Evolutionary conservation across 371 early-diverging fungal genomes (phyloP), one percentile per base, ranked within the genome.

Genomic region (Mucor velutinosus): DNA sequence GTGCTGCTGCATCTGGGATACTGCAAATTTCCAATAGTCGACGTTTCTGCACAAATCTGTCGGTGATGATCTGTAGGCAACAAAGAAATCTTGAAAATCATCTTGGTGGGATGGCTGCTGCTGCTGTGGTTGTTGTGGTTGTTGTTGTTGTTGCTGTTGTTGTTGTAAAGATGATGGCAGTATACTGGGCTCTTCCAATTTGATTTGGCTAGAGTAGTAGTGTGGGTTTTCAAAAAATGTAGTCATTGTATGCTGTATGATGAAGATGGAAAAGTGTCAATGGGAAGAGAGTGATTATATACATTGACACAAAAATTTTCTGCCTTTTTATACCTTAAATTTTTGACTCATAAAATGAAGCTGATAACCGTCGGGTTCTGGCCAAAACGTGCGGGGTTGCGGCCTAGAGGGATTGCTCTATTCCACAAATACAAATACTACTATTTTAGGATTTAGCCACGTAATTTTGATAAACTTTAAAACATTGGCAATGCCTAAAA

Each of bases 1-100:
- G n/a, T 69, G 62, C 23, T 78, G 62, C 15, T 70, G 61, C 33
- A 80, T 58, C 15, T 73, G 61, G 7, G 67, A 49, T 14, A 73
- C 49, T 15, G 73, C 63, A 21, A 65, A 55, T 32, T 66, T 25
- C 65, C 65, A 65, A 12, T 39, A 58, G 27, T 45, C 33, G 5
- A 8, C 23, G 23, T 58, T 37, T 25, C 14, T 47, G 35, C 35
- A 33, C 3, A 56, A 25, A 4, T 39, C 10, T 21, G 17, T 1
- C 2, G 27, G 4, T 7, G 59, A 45, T 45, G 29, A 14, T 47
- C n/a, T 25, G 51, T 45, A 25, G 15, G 32, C 59, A 27, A 65
- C 17, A 25, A 65, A 47, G 21, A 59, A 59, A 43, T 65, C 59
- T 49, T 65, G 30, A 74, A 62, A 65, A 14, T 67, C 62, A 17